Evolutionary conservation across 345 rosid genomes (phyloP).

Genomic region (Moricandia moricandioides): DNA sequence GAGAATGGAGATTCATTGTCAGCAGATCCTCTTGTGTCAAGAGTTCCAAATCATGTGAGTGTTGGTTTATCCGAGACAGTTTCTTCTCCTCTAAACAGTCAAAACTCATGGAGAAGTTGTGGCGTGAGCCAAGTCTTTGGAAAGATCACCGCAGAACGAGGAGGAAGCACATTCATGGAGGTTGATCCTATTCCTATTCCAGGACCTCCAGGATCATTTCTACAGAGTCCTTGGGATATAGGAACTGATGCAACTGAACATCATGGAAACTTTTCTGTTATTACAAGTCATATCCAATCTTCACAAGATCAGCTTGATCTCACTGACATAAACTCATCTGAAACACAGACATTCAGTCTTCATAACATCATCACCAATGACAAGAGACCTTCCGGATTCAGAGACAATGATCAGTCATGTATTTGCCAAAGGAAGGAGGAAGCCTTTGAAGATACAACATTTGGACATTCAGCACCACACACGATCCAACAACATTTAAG

Average conservation of each 20-base stretch:
- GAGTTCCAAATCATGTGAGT: slow-evolving; percentile 39
- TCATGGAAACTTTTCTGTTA: slow-evolving; percentile 78
- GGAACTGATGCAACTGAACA: slow-evolving; percentile 57
- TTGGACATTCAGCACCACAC: no score
- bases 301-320: slow-evolving; percentile 67
- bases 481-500: no score
- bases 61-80: slow-evolving; percentile 37
- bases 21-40: slow-evolving; percentile 35
- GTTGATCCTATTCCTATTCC: slow-evolving; percentile 95
- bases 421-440: no score
- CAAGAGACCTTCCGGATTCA: no score
- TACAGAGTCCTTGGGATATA: slow-evolving; percentile 91
- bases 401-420: no score
- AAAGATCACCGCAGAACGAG: neutral
- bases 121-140: slow-evolving; percentile 11
- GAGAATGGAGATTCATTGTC: slow-evolving; percentile 41
- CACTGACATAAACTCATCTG: slow-evolving; percentile 64
- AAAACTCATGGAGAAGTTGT: slow-evolving; percentile 38
- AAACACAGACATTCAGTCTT: slow-evolving; percentile 36
- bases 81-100: slow-evolving; percentile 40
- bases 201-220: slow-evolving; percentile 94
- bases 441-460: no score
- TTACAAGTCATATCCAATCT: slow-evolving; percentile 70
- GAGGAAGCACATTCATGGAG: slow-evolving; percentile 56
- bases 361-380: slow-evolving; percentile 24